Percentiles rank a stretch among this genome's conserved stretches.
Evolutionary conservation across 2,329 filamentous ascomycete genomes (phyloP).

Genomic region (Sodiomyces alkalinus): DNA sequence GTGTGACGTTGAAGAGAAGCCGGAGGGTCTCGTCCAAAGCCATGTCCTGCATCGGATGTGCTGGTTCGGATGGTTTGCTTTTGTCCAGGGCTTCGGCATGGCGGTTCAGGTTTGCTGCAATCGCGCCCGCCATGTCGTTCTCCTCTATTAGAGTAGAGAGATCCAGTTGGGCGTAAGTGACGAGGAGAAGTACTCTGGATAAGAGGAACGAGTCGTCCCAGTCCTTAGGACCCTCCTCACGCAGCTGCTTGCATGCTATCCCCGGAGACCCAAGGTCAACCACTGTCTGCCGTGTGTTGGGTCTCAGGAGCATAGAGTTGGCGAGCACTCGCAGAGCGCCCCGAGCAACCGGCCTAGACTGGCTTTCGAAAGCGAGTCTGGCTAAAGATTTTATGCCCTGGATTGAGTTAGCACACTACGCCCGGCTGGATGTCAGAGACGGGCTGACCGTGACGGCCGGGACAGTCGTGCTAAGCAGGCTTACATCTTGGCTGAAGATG

Average conservation of each 20-base stretch:
- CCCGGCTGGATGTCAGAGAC: no score
- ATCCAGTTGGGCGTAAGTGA: slow-evolving; percentile 61
- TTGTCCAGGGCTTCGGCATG: slow-evolving; percentile 38
- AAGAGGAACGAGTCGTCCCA: slow-evolving; percentile 76
- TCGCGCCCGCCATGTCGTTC: slow-evolving; percentile 49
- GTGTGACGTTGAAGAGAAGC: slow-evolving; percentile 75
- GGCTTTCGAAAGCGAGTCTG: slow-evolving; percentile 56
- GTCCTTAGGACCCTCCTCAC: slow-evolving; percentile 38
- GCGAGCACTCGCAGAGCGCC: slow-evolving; percentile 72
- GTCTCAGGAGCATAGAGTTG: slow-evolving; percentile 63
- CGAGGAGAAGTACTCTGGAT: slow-evolving; percentile 65
- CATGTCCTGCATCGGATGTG: slow-evolving; percentile 53
- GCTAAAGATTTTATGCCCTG: slow-evolving; percentile 64
- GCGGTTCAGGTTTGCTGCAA: slow-evolving; percentile 53
- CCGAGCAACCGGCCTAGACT: slow-evolving; percentile 46
- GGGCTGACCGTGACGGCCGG: no score
- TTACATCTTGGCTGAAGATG: slow-evolving; percentile 68
- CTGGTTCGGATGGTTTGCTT: slow-evolving; percentile 4
- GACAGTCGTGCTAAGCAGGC: slow-evolving; percentile 8
- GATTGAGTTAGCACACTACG: slow-evolving; percentile 6
- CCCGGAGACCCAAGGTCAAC: slow-evolving; percentile 53
- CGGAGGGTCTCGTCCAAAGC: slow-evolving; percentile 75
- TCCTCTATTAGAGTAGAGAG: slow-evolving; percentile 50
- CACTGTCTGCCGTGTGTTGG: slow-evolving; percentile 54
- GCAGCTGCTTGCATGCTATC: slow-evolving; percentile 55